Base-by-base conservation (phyloP, 2,329 filamentous ascomycete species). In the Botrytis fragariae region DNA sequence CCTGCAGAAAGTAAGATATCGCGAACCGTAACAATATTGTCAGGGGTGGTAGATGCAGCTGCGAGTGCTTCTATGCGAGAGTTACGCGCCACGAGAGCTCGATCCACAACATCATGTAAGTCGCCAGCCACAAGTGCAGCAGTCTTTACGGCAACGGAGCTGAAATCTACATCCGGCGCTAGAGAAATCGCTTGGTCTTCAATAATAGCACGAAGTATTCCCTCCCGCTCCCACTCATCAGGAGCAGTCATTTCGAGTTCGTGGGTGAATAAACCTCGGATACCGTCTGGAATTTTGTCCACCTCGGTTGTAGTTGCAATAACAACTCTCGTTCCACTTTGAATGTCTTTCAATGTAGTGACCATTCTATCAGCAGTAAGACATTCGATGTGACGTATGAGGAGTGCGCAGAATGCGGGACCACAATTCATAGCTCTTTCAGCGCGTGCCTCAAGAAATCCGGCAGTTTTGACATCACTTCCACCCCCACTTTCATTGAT, bases 271-370 rank as follows among this genome's bases (percentile, higher is more conserved):
- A 98, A 86, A 18, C 94, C 94, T 71, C 96, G 90, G 32, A 98
- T 91, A 0, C 93, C 93, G 78, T 98, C 95, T 0, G 95, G 93
- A 1, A 99, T 89, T 82, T 98, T 97, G 80, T 98, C 96, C 0
- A 98, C 90, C 77, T 98, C 95, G 10, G 94, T 97, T 0, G 95
- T 98, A 0, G 96, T 99, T 0, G 96, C 95, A 77, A 99, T 91
- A 37, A 99, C 84, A 3, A 98, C 93, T 72, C 96, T 87, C 4
- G 90, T 90, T 64, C 92, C 91, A n/a, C 89, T 86, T 35, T 98
- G 83, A 4, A 98, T 91, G 75, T 97, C 93, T 80, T 93, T 93
- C 80, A 99, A 86, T 0, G 94, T 93, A 6, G 92, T 88, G 29
- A 93, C 90, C 86, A 98, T 98, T 54, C 95, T 89, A 81, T 98